Evolutionary conservation across 495 filamentous ascomycete genomes (phyloP), one percentile per base, ranked within the genome.

Genomic region (Aspergillus bertholletiae): DNA sequence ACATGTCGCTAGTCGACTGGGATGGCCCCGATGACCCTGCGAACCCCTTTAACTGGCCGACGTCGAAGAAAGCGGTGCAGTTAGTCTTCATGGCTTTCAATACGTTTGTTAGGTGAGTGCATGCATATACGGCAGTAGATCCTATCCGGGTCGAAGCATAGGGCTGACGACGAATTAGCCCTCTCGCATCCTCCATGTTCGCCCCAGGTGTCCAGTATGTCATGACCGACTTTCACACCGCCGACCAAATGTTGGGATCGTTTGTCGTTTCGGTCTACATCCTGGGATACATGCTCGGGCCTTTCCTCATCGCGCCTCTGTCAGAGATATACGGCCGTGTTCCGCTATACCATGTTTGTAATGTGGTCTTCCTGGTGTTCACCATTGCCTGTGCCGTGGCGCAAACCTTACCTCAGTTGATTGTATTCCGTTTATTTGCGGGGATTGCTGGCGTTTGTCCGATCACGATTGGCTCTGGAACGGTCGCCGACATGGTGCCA

Each of bases 41-140:
- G n/a, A 84, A 85, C 58, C 84, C 84, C 5, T 72, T 75, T 57
- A 86, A 86, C 65, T 87, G 84, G 84, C 66, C 84, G 11, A 53
- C 60, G 27, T 67, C 69, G 59, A 82, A 78, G 57, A 73, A 81
- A 51, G 60, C 65, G 21, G 55, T 67, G 28, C 76, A 82, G 48
- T 62, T 79, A 12, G 53, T 74, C 35, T 65, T 77, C 35, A 74
- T 77, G 35, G 70, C 78, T 0, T 59, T 80, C 7, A 72, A 79
- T 45, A 85, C 83, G 7, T 76, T 88, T 51, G 72, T 86, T 59
- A 84, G 79, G 74, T 76, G 66, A 49, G 62, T 64, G 9, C 0
- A 27, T 27, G n/a, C 41, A 6, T 22, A 43, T 17, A 17, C 17
- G 7, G 11, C 41, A 6, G 20, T 13, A n/a, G n/a, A n/a, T 37